phyloP scores from a whole-genome alignment of 1,139 yeast genomes.

The Yarrowia galli region DNA sequence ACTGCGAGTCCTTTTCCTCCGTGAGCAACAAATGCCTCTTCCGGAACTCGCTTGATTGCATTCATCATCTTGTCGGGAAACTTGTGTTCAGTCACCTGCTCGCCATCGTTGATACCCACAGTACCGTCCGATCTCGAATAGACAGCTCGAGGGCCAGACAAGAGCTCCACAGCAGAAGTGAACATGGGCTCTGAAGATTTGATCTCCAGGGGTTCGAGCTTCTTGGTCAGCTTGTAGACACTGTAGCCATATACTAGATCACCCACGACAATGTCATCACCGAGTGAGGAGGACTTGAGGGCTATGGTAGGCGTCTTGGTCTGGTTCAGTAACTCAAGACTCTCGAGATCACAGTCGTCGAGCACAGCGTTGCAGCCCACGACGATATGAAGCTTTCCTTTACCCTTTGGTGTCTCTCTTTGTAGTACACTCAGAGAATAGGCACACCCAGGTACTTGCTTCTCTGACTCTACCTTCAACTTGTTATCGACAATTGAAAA shows the following conservation, averaged over 20 bases:
- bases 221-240: slow-evolving; percentile 4
- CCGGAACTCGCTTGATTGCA: slow-evolving; percentile 16
- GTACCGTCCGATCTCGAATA: slow-evolving; percentile 34
- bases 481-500: background rate
- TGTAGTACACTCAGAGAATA: slow-evolving; percentile 26
- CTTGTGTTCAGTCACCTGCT: slow-evolving; percentile 11
- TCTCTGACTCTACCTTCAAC: slow-evolving; percentile 5
- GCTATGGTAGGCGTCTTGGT: slow-evolving; percentile 30
- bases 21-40: background rate
- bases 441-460: slow-evolving; percentile 24
- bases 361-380: slow-evolving; percentile 43
- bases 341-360: slow-evolving; percentile 40
- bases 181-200: slow-evolving; percentile 13
- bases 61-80: slow-evolving; percentile 35
- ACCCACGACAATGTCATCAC: slow-evolving; percentile 11
- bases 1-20: slow-evolving; percentile 12
- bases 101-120: slow-evolving; percentile 22
- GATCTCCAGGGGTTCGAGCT: slow-evolving; percentile 21
- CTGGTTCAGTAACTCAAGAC: slow-evolving; percentile 8
- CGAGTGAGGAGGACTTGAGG: slow-evolving; percentile 17
- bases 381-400: slow-evolving; percentile 41
- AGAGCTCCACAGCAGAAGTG: slow-evolving; percentile 28
- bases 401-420: slow-evolving; percentile 1
- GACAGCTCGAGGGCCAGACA: slow-evolving; percentile 2
- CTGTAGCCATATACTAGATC: slow-evolving; percentile 29